Base-by-base conservation (phyloP, 73 alveolate genomes). In the Stentor coeruleus region DNA sequence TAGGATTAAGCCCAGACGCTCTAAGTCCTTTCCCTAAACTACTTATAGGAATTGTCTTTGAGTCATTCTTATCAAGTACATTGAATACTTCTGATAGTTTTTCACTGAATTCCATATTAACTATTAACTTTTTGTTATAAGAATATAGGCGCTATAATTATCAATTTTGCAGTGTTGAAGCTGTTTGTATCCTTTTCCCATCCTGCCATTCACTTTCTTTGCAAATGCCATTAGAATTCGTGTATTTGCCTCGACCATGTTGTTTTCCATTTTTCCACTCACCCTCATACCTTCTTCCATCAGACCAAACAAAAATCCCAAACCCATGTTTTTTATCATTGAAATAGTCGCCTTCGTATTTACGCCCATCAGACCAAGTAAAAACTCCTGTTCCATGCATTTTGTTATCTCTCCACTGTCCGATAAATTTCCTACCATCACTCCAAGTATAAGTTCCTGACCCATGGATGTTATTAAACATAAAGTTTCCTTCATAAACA, bases 401-500 rank as follows among this genome's bases (percentile, higher is more conserved):
- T 58, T 87, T 82, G 80, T 87, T 89, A 58, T 72, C 39, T 36
- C 76, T 72, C 82, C 92, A 93, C 49, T 88, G 88, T 35, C 98
- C 93, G 55, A 11, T 81, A 84, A 74, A 91, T 26, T 36, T 74
- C 49, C 59, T 75, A 1, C 95, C 94, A 90, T 90, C 87, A n/a
- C 36, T 37, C 93, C 93, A 91, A 60, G 6, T 38, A 35, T 57
- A 77, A 38, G 14, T 66, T 11, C 87, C 93, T 31, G 75, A 74
- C 31, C 95, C 92, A 40, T 91, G 82, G 33, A 84, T 82, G 57
- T 86, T 85, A 74, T 86, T 87, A 49, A 76, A 39, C 33, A 79
- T 59, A 60, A 87, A 90, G 40, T 90, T 91, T 36, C 98, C 98
- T 84, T 90, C 91, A 85, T 84, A 83, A 4, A 79, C 60, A 74